These are phyloP conservation scores for Sicyos edulis DNA, from an alignment of 306 rosid species.

Conservation along the genomic window DNA sequence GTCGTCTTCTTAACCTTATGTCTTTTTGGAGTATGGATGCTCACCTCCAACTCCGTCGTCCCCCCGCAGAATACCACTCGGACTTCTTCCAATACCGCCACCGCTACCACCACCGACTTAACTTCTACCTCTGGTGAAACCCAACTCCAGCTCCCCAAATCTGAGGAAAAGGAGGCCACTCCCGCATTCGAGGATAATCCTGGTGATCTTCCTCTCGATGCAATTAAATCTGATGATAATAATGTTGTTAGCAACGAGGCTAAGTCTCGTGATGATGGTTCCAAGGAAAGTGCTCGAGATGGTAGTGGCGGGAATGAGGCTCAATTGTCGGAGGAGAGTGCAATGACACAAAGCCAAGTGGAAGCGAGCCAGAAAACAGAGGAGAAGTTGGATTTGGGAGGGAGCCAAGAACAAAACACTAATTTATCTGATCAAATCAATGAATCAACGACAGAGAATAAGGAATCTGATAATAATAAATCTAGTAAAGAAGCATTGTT, in stretches of 20 bases:
- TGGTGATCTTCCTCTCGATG: slow-evolving; percentile 69
- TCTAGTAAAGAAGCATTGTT: slow-evolving; percentile 21
- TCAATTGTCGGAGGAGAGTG: slow-evolving; percentile 25
- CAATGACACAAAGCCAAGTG: slow-evolving; percentile 22
- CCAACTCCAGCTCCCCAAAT: neutral
- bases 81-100: slow-evolving; percentile 22
- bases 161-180: neutral
- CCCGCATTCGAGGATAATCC: slow-evolving; percentile 55
- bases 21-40: slow-evolving; percentile 63
- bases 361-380: slow-evolving; percentile 17
- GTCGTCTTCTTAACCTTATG: slow-evolving; percentile 51
- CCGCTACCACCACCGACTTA: neutral
- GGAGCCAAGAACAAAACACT: slow-evolving; percentile 12
- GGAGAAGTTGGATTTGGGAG: slow-evolving; percentile 2
- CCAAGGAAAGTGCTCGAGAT: neutral
- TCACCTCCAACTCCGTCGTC: slow-evolving; percentile 36
- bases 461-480: slow-evolving; percentile 21
- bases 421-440: slow-evolving; percentile 10
- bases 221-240: slow-evolving; percentile 44
- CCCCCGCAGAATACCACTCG: slow-evolving; percentile 32
- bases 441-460: neutral
- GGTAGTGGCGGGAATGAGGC: slow-evolving; percentile 27
- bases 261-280: slow-evolving; percentile 27
- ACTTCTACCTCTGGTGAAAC: slow-evolving; percentile 24
- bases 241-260: slow-evolving; percentile 2